Evolutionary conservation across 805 yeast genomes (phyloP), one percentile per base, ranked within the genome.

Genomic region (Sugiyamaella qingdaonensis): DNA sequence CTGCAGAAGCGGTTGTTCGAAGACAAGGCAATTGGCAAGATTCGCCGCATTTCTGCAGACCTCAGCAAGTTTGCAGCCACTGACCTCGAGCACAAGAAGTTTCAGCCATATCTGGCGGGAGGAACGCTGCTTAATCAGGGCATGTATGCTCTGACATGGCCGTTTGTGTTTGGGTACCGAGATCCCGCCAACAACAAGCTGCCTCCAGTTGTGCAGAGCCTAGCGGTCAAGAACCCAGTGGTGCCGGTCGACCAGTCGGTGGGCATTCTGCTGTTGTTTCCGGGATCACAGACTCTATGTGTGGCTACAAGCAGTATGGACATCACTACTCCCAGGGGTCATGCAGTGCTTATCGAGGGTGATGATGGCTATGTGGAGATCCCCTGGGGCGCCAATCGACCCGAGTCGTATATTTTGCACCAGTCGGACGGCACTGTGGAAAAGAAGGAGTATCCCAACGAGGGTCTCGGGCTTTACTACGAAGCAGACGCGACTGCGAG

Each of bases 101-200:
- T 75, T 53, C 73, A 76, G 61, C 75, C 71, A 4, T 64, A 66
- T 16, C 69, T 78, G 48, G 85, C 80, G 4, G 85, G 80, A 13
- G 84, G 85, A 19, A 77, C 81, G 0, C 61, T 79, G 46, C 71
- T 79, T 57, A 85, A 81, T 60, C 70, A 79, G 53, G 84, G 85
- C 1, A 73, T 80, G 49, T 81, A 81, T 54, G 65, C 78, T 2
- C 56, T 78, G 48, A 78, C 80, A 2, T 79, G 65, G 66, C 48
- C 54, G 24, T 51, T 48, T 29, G 19, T 57, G n/a, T 48, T 52
- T 14, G 56, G 56, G 33, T 58, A 42, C 37, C 35, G 48, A 14
- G 57, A 55, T 31, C 58, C 58, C 10, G 52, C 46, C 10, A 55
- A 55, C 50, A 49, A 53, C 49, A 27, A 46, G 11, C 13, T 24